A percentile compares a stretch with the other conserved stretches of the same genome.
These are phyloP conservation scores for Primulina huaijiensis DNA, from an alignment of 257 asterid genomes.

Conservation along the genomic window DNA sequence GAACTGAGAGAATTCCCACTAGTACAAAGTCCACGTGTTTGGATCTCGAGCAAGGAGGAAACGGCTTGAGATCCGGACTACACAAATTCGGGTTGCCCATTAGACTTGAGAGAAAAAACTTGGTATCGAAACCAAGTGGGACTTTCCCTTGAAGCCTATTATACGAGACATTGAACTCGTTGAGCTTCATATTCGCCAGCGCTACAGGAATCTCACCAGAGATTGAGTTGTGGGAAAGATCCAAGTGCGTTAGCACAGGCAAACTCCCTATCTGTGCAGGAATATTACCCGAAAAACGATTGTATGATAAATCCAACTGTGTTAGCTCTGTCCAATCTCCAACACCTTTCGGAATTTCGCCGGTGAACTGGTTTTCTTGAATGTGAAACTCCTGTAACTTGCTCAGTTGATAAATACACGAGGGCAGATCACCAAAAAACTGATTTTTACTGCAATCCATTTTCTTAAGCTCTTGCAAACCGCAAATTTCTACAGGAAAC, in stretches of 20 bases:
- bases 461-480: slow-evolving; percentile 37
- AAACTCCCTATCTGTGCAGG: slow-evolving; percentile 58
- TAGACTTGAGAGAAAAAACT: slow-evolving; percentile 42
- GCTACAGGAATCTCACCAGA: slow-evolving; percentile 61
- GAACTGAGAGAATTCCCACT: slow-evolving; percentile 45
- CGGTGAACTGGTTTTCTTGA: slow-evolving; percentile 52
- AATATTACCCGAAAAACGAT: slow-evolving; percentile 56
- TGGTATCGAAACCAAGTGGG: slow-evolving; percentile 49
- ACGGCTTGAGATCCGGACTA: slow-evolving; percentile 48
- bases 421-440: slow-evolving; percentile 64
- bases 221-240: slow-evolving; percentile 59
- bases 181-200: slow-evolving; percentile 59
- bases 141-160: slow-evolving; percentile 74
- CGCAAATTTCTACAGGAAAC: slow-evolving; percentile 48
- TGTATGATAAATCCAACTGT: slow-evolving; percentile 64
- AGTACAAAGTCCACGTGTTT: slow-evolving; percentile 41
- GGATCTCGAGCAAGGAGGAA: slow-evolving; percentile 52
- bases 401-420: slow-evolving; percentile 45
- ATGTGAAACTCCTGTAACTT: slow-evolving; percentile 53
- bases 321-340: slow-evolving; percentile 48
- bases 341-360: slow-evolving; percentile 52
- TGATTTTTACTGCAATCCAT: slow-evolving; percentile 50
- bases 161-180: slow-evolving; percentile 61
- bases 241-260: slow-evolving; percentile 53
- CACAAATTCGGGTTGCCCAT: slow-evolving; percentile 70